Conservation (phyloP, 2,329 filamentous ascomycete genomes). For the Dothistroma pini region DNA sequence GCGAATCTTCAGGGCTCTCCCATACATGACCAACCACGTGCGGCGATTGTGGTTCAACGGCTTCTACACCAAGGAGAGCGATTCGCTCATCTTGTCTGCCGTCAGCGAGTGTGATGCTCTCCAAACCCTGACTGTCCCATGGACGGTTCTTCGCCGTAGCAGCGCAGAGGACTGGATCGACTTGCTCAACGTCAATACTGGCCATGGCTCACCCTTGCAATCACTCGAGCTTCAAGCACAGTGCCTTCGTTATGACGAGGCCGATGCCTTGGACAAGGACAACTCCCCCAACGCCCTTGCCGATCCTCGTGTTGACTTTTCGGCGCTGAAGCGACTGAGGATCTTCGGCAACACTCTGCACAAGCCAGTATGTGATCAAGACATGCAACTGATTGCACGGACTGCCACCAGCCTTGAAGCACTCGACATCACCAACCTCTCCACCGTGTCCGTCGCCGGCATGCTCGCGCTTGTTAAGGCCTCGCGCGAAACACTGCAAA, state of each 20-base stretch:
- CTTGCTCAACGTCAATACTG: conserved; percentile 42
- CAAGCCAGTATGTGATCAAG: conserved; percentile 50
- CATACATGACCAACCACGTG: conserved; percentile 47
- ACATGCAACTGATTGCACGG: conserved; percentile 49
- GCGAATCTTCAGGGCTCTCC: conserved; percentile 44
- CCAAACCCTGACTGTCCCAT: conserved; percentile 49
- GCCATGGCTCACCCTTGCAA: conserved; percentile 41
- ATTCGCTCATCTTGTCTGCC: conserved; percentile 48
- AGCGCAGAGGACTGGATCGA: conserved; percentile 47
- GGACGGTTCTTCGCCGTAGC: conserved; percentile 51
- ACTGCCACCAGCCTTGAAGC: conserved; percentile 51
- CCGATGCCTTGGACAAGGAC: conserved; percentile 40
- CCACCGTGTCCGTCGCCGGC: conserved; percentile 51
- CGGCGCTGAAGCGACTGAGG: conserved; percentile 49
- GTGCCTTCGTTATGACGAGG: conserved; percentile 47
- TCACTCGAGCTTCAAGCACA: conserved; percentile 52
- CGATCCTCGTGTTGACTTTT: conserved; percentile 46
- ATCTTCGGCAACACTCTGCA: conserved; percentile 53
- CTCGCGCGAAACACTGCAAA: conserved; percentile 46
- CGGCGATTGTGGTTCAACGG: conserved; percentile 55
- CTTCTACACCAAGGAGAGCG: conserved; percentile 51
- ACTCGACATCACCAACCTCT: conserved; percentile 53
- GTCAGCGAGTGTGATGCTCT: conserved; percentile 48
- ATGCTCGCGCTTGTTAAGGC: conserved; percentile 52
- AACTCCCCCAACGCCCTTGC: conserved; percentile 39